Percentiles rank a stretch among this genome's conserved stretches.
These are phyloP conservation scores for Poa pratensis DNA, from an alignment of 176 grass and related monocot species.

Conservation along the genomic window DNA sequence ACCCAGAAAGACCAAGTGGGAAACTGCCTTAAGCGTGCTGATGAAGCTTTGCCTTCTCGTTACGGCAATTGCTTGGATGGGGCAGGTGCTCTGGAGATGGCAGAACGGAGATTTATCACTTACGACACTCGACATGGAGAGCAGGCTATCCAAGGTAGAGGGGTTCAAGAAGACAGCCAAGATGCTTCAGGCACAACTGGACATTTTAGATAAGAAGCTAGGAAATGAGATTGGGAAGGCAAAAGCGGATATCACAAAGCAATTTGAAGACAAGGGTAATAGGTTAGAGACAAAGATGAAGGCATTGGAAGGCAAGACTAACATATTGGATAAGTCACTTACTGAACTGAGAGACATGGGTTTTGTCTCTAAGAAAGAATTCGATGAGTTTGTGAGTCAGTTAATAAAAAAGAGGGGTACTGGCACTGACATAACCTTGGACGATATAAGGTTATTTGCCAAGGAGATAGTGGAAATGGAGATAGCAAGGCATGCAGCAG, in stretches of 20 bases:
- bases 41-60: conserved; percentile 62
- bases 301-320: conserved; percentile 63
- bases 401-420: conserved; percentile 57
- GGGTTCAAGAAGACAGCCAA: conserved; percentile 67
- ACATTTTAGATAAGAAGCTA: conserved; percentile 86
- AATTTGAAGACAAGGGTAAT: conserved; percentile 66
- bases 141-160: conserved; percentile 70
- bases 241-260: conserved; percentile 54
- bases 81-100: conserved; percentile 67
- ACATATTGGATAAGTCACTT: conserved; percentile 69
- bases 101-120: conserved; percentile 48
- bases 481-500: conserved; percentile 86
- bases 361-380: conserved; percentile 79
- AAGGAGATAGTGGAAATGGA: conserved; percentile 88
- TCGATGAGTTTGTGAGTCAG: conserved; percentile 64
- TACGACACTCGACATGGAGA: conserved; percentile 52
- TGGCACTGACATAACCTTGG: conserved; percentile 54
- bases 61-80: conserved; percentile 53
- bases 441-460: conserved; percentile 76
- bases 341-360: conserved; percentile 61
- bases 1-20: conserved; percentile 54
- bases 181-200: conserved; percentile 88
- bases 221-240: conserved; percentile 64
- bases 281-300: conserved; percentile 61
- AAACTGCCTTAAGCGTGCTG: conserved; percentile 54